Evolutionary conservation across 2,329 filamentous ascomycete genomes (phyloP), one percentile per base, ranked within the genome.

Genomic region (Arthrobotrys megalospora): DNA sequence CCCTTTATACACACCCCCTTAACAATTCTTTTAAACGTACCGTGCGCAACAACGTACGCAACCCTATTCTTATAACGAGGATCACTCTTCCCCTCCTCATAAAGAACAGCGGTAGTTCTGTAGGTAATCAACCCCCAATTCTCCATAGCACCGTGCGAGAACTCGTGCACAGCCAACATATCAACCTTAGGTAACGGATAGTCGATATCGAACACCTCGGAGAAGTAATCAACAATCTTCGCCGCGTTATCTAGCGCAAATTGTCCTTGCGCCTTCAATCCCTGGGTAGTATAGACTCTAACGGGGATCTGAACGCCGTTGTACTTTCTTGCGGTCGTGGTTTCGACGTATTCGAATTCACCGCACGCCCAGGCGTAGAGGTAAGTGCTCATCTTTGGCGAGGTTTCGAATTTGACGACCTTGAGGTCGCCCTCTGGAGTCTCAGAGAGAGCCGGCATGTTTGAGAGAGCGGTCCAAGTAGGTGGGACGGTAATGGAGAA

Each of bases 121-220:
- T 98, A 99, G 36, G 96, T 98, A 75, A 99, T 93, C 67, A 99
- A 88, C 81, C 94, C 94, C 94, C 94, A 97, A 84, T 96, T 96
- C 87, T 97, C 94, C 81, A 82, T 82, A 70, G 81, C 81, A n/a
- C 80, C 81, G 58, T 82, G 80, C 55, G 82, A 81, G 86, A 99
- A 97, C 86, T 97, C 94, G 85, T 97, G 93, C 10, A 97, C 94
- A 78, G 94, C 94, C 50, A 97, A 87, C 63, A 97, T 87, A 84
- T 97, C 94, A 4, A 93, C 91, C 87, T 97, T 97, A 80, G 94
- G 94, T 16, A 97, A 88, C 36, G 94, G 94, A 84, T 97, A 97
- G 83, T 97, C 94, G 80, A 97, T 93, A 81, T 91, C 91, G 83
- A 97, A 99, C 82, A 96, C 88, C 81, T 97, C 93, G 0, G 95